Evolutionary conservation across 768 basidiomycete species (phyloP), one percentile per base, ranked within the genome.

Genomic region (Suillus sp.): DNA sequence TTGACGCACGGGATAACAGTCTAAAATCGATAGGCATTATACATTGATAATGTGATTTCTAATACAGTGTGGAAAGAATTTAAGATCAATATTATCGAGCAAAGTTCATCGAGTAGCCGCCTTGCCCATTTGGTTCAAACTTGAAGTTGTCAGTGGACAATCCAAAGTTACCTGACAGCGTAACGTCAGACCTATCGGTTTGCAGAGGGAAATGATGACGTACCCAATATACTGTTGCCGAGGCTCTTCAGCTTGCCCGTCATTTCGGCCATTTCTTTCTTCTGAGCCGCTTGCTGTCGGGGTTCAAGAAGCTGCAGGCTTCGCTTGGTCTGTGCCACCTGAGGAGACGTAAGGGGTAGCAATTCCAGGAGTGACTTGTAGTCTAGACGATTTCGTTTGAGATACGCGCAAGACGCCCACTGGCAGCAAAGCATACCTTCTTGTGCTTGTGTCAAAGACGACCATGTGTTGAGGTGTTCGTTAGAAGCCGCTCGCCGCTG

Each of bases 61-160:
- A 40, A 57, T 57, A 57, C 25, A 57, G 56, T 27, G 61, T 7
- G 38, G 25, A 48, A 30, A 34, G 25, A 59, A 47, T 37, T 35
- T 16, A 51, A 30, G 8, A 62, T 43, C 27, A 5, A 40, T 40
- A 60, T 81, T 74, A 89, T 69, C 74, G 83, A 51, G 78, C 79
- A 72, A 99, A 97, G 69, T 92, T 92, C 85, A 99, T 86, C 1
- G 91, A 92, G 78, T 98, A 99, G 0, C 96, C 95, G n/a, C 96
- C 96, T 65, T 95, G 89, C 7, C 90, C 93, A 66, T 96, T 96
- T 20, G 93, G 93, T 64, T 89, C 88, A 70, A 99, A 93, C 78
- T 99, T 91, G 84, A 99, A 99, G 78, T 96, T 99, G 72, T 99
- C 89, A 0, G 96, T 98, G 16, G 91, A 95, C 66, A 99, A 75